Conservation (phyloP, 768 basidiomycete genomes). For the Rhizopogon vesiculosus region DNA sequence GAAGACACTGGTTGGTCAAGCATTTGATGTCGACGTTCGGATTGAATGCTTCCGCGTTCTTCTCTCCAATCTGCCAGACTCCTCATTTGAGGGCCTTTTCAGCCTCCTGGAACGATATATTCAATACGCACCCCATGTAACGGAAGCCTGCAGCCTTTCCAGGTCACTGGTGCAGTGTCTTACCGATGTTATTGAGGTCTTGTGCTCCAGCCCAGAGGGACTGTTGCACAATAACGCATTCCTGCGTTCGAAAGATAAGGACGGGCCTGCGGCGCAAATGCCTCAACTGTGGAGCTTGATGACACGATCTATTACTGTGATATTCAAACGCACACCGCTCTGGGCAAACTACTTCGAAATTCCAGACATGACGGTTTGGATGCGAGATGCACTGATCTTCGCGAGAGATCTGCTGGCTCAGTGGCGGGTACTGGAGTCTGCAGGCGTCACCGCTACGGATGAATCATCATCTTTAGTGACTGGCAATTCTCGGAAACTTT, state of each 20-base stretch:
- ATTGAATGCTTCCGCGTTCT: constrained; percentile 83
- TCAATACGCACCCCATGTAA: constrained; percentile 53
- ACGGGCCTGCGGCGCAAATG: constrained; percentile 48
- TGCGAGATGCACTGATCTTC: constrained; percentile 96
- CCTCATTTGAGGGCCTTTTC: constrained; percentile 66
- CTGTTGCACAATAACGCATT: constrained; percentile 57
- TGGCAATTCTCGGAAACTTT: constrained; percentile 41
- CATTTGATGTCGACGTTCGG: constrained; percentile 87
- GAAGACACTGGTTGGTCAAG: constrained; percentile 76
- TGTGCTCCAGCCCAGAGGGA: constrained; percentile 71
- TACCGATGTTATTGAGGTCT: constrained; percentile 86
- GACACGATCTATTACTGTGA: constrained; percentile 72
- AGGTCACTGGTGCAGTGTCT: constrained; percentile 89
- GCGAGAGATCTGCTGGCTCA: constrained; percentile 82
- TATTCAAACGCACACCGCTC: constrained; percentile 77
- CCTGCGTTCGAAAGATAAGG: constrained; percentile 37
- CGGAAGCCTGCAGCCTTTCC: constrained; percentile 87
- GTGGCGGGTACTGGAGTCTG: constrained; percentile 73
- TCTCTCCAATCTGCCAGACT: constrained; percentile 59
- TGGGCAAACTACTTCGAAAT: constrained; percentile 84
- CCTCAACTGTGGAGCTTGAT: constrained; percentile 79
- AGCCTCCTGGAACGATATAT: constrained; percentile 66
- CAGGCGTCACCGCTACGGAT: constrained; percentile 26
- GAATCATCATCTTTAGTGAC: constrained; percentile 14
- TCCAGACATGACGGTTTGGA: constrained; percentile 91